Evolutionary conservation across 306 rosid species (phyloP), one percentile per base, ranked within the genome.

Genomic region (Ormosia emarginata): DNA sequence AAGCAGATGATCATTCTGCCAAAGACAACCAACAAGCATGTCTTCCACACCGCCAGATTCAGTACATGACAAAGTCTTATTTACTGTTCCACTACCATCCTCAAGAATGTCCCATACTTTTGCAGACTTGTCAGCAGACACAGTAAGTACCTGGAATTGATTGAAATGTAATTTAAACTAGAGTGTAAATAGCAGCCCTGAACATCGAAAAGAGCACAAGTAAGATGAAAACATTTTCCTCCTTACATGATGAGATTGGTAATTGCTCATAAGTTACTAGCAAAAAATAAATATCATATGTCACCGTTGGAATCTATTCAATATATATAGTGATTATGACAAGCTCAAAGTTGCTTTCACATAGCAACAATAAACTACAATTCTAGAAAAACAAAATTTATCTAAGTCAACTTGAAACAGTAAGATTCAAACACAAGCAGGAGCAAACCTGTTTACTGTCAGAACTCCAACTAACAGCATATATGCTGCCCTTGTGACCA

Each of bases 111-210:
- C 90, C 99, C 99, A 96, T 47, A 93, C 67, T 82, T 92, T 96
- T 34, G 99, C 99, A n/a, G 97, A 79, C 82, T 93, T 93, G 89
- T 96, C 99, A 82, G 99, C 99, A 61, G 99, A 96, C 68, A 88
- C 99, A 11, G 99, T 92, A 85, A 93, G 86, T 80, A 92, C 96
- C 99, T 96, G 81, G 24, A 67, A 61, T 30, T 72, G 44, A 66
- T 67, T 75, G 46, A 58, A 9, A 43, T 3, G 3, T 39, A 63
- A 68, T 74, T 67, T 47, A 78, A 79, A 62, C 18, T 68, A 74
- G 53, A 63, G 68, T 15, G 18, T 55, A 57, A 52, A 77, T 44
- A 76, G 59, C 53, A 71, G 5, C 43, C 43, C 43, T 17, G 41
- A 62, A 71, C 52, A 59, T 41, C 3, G 14, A 39, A 75, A 62